Conservation (phyloP, 139 green algal genomes). For the Astrephomene gubernaculifera region DNA sequence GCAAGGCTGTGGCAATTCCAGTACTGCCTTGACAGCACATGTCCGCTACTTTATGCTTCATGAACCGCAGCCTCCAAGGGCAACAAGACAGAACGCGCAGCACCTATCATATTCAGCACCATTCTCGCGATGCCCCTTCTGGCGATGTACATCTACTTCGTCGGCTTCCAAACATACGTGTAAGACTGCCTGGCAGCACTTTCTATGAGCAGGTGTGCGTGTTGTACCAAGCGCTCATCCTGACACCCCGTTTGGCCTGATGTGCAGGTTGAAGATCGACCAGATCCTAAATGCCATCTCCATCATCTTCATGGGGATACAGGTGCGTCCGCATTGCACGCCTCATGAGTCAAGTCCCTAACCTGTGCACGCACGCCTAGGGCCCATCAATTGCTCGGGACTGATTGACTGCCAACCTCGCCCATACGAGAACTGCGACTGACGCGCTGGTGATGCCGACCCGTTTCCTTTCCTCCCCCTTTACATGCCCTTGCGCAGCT, state of each 20-base stretch:
- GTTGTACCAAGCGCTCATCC: no score
- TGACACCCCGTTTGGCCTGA: not conserved
- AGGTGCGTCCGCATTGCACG: constrained; percentile 55
- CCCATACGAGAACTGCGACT: not conserved
- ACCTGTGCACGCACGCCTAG: no score
- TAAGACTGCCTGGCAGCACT: no score
- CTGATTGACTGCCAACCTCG: not conserved
- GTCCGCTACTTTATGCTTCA: no score
- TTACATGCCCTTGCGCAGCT: constrained; percentile 14
- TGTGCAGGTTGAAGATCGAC: constrained; percentile 65
- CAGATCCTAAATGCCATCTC: constrained; percentile 57
- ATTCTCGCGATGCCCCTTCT: constrained; percentile 60
- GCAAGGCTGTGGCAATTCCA: no score
- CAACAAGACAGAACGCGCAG: constrained; percentile 70
- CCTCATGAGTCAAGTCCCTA: no score
- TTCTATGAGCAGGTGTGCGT: no score
- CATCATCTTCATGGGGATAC: constrained; percentile 56
- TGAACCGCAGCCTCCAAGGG: constrained; percentile 73
- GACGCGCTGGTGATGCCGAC: no score
- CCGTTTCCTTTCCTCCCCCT: no score
- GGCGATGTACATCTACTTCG: constrained; percentile 69
- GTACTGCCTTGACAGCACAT: no score
- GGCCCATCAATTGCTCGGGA: no score
- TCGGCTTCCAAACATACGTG: constrained; percentile 75
- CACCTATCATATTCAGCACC: constrained; percentile 62